Conservation (phyloP, 2,329 filamentous ascomycete genomes). For the Byssothecium circinans region DNA sequence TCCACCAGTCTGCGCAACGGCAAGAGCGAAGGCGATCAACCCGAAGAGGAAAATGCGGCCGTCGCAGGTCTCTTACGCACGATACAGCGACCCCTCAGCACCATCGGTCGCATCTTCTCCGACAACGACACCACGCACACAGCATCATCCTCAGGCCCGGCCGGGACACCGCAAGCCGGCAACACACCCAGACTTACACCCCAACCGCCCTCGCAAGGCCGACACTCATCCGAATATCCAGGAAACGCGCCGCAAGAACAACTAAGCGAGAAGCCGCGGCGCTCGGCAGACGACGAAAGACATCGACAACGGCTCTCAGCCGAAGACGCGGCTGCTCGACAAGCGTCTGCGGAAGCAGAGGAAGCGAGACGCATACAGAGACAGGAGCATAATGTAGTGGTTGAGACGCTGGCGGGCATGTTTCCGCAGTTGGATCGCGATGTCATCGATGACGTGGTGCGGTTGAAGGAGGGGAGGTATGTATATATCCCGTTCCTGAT, state of each 20-base stretch:
- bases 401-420: constrained; percentile 94
- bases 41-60: constrained; percentile 72
- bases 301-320: constrained; percentile 58
- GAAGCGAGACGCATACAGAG: constrained; percentile 81
- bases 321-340: constrained; percentile 84
- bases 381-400: constrained; percentile 85
- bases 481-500: constrained; percentile 45
- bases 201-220: constrained; percentile 47
- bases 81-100: constrained; percentile 86
- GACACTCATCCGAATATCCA: constrained; percentile 41
- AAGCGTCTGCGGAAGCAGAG: constrained; percentile 86
- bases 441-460: constrained; percentile 93
- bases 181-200: constrained; percentile 55
- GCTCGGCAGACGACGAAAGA: constrained; percentile 31
- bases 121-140: constrained; percentile 58
- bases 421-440: constrained; percentile 94
- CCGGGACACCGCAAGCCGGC: constrained; percentile 51
- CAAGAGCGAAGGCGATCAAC: constrained; percentile 34
- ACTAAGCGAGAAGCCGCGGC: constrained; percentile 20
- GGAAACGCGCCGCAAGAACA: constrained; percentile 16
- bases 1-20: constrained; percentile 55
- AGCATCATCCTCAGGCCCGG: constrained; percentile 30
- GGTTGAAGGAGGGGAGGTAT: constrained; percentile 90
- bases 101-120: constrained; percentile 92
- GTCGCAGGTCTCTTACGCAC: constrained; percentile 84